Percentiles rank a stretch among this genome's conserved stretches.
These are phyloP conservation scores for Saturnispora quitensis DNA, from an alignment of 805 yeast species.

Conservation along the genomic window DNA sequence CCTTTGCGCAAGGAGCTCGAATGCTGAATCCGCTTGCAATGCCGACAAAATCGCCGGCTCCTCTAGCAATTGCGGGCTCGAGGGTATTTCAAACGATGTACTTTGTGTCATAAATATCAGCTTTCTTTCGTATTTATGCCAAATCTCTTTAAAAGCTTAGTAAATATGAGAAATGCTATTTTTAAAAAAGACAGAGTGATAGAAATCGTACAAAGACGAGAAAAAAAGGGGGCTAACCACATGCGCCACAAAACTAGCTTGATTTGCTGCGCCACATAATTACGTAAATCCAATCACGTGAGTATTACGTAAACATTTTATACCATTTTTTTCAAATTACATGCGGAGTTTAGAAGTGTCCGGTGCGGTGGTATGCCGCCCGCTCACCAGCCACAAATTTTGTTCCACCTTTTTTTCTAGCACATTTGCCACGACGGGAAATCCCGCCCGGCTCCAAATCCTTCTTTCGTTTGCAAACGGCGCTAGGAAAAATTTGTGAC, in stretches of 20 bases:
- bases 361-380: no score
- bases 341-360: background rate
- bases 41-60: slow-evolving; percentile 1
- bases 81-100: slow-evolving; percentile 4
- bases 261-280: no score
- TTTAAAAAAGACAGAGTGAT: no score
- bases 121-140: no score
- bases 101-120: background rate
- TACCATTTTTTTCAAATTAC: no score
- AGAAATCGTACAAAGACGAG: background rate
- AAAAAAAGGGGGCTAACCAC: background rate
- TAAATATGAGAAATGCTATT: background rate
- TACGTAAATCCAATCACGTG: background rate
- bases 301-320: background rate
- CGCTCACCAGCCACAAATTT: background rate
- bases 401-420: no score
- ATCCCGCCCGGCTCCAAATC: background rate
- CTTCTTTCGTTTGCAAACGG: background rate
- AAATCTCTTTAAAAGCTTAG: no score
- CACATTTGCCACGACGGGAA: background rate
- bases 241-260: background rate
- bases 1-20: slow-evolving; percentile 61
- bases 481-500: background rate
- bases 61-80: slow-evolving; percentile 4
- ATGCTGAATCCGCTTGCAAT: slow-evolving; percentile 53